Percentiles rank a stretch among this genome's conserved stretches.
Evolutionary conservation across 768 basidiomycete genomes (phyloP).

Genomic region (Leccinum uliginosum): DNA sequence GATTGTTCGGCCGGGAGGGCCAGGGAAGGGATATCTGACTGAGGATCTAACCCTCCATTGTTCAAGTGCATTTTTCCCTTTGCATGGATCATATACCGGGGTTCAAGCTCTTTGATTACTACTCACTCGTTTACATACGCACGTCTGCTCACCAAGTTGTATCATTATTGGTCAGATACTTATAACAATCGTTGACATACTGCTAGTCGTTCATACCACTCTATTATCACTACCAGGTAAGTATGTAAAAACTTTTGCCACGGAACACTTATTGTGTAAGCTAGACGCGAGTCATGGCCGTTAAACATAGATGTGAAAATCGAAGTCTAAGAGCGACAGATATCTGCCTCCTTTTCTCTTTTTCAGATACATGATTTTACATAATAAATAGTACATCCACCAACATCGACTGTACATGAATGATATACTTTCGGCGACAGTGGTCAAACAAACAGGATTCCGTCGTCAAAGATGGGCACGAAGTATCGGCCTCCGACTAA

Average conservation of each 20-base stretch:
- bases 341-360: background rate
- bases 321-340: background rate
- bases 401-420: background rate
- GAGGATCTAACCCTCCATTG: background rate
- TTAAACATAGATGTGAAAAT: background rate
- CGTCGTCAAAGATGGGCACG: background rate
- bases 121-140: background rate
- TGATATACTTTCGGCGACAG: background rate
- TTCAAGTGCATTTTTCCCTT: background rate
- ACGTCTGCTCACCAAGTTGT: slow-evolving; percentile 5
- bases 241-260: background rate
- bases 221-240: background rate
- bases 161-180: slow-evolving; percentile 11
- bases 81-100: background rate
- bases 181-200: background rate
- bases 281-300: background rate
- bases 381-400: background rate
- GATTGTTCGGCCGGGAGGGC: slow-evolving; percentile 25
- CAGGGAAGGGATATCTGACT: slow-evolving; percentile 22
- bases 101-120: background rate
- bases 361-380: background rate
- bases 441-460: background rate
- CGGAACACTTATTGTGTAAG: background rate
- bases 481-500: background rate
- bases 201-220: background rate